Base-by-base conservation (phyloP, 2,329 filamentous ascomycete species). In the Sporothrix pallida region DNA sequence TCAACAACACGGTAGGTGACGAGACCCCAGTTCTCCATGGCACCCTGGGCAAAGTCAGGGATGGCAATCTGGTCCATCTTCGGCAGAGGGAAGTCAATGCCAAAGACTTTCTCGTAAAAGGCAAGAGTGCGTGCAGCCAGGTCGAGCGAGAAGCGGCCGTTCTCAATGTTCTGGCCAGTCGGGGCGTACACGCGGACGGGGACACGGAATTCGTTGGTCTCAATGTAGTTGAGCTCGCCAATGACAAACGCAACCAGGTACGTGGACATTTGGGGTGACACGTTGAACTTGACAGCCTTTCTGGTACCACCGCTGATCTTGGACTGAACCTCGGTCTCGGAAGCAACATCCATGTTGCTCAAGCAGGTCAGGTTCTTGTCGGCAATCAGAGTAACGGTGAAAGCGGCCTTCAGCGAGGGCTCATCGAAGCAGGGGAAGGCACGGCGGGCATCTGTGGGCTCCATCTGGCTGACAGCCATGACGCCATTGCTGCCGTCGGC, bases 11-110 rank as follows among this genome's bases (percentile, higher is more conserved):
- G 92, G 84, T 98, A 98, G 7, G 95, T 98, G 78, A 98, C 90
- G 71, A 98, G 86, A 80, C 95, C 95, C 95, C 95, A 98, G 82
- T 98, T 98, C 87, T 98, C 95, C 95, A 98, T 98, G 74, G 95
- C 95, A 76, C 95, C 95, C 68, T 94, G 94, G 70, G 94, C 94
- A 81, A 98, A 98, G 81, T 98, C 95, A 17, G 95, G 95, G 80
- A 98, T 95, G 62, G 95, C 95, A 78, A 97, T 91, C 92, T 97
- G 96, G 83, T 97, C 94, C 93, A 97, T 96, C 87, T 97, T 97
- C 71, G 94, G 94, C 58, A 97, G 85, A 7, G 94, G 94, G 80
- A 96, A 98, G 46, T 92, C 86, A 81, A 90, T 95, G 77, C 93
- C 93, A 78, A 98, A 98, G 2, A 94, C 93, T 84, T 97, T 94